phyloP scores from a whole-genome alignment of 1,139 yeast genomes.

The Debaryomycetaceae sp. region DNA sequence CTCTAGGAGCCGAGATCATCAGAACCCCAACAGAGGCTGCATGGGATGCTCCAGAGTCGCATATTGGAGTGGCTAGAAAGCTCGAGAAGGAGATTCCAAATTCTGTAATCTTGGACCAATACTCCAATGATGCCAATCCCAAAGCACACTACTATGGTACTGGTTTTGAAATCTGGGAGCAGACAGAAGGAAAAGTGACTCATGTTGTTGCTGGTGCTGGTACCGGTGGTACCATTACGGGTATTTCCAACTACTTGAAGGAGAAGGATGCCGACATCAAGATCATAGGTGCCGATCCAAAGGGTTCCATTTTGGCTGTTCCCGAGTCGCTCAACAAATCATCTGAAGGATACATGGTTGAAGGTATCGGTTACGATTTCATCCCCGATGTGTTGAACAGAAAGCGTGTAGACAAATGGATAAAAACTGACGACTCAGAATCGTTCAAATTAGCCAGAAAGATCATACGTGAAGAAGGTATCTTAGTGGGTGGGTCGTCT shows the following conservation, averaged over 20 bases:
- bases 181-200: slow-evolving; percentile 67
- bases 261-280: slow-evolving; percentile 61
- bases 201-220: slow-evolving; percentile 90
- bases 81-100: slow-evolving; percentile 83
- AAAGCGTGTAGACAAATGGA: slow-evolving; percentile 69
- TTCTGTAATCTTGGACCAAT: slow-evolving; percentile 83
- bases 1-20: slow-evolving; percentile 86
- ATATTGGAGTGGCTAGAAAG: slow-evolving; percentile 82
- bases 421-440: slow-evolving; percentile 82
- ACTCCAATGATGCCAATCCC: slow-evolving; percentile 76
- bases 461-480: slow-evolving; percentile 81
- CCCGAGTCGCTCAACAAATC: slow-evolving; percentile 72
- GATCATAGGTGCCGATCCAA: slow-evolving; percentile 82
- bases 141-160: slow-evolving; percentile 83
- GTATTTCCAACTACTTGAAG: slow-evolving; percentile 74
- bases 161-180: slow-evolving; percentile 84
- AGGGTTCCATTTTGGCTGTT: slow-evolving; percentile 79
- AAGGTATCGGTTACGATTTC: slow-evolving; percentile 91
- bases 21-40: slow-evolving; percentile 94
- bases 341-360: slow-evolving; percentile 69
- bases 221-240: slow-evolving; percentile 82
- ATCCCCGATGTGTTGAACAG: slow-evolving; percentile 79
- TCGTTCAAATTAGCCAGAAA: slow-evolving; percentile 81
- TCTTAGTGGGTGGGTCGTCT: slow-evolving; percentile 84
- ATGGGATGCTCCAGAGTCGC: slow-evolving; percentile 90